Base-by-base conservation (phyloP, 2,329 filamentous ascomycete genomes). In the Aspergillus sclerotialis region DNA sequence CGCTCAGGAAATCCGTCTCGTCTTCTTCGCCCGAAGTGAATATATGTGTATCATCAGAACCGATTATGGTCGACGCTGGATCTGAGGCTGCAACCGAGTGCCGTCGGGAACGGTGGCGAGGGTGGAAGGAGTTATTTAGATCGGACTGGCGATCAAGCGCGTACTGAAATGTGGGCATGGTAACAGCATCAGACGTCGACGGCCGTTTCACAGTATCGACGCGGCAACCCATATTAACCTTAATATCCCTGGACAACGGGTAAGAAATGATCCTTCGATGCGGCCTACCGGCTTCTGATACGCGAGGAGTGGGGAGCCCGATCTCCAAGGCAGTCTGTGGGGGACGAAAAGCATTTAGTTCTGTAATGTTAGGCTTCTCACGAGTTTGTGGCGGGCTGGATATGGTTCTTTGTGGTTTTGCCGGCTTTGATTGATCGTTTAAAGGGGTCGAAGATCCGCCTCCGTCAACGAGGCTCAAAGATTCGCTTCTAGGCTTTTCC, bases 1-100 rank as follows among this genome's bases (percentile, higher is more conserved):
- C 77, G 45, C 74, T 79, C 46, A 75, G 69, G 42, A 74, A 67
- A 45, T 80, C 77, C 30, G 70, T 70, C 40, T 78, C 78, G 46
- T 78, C 74, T 44, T 78, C 76, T 40, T 79, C 75, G 18, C 69
- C 65, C 14, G 73, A 77, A 26, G 69, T 70, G 42, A 76, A 65
- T 18, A 70, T 65, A 36, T 72, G 69, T 42, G 70, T 70, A 46
- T 80, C 77, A 48, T 81, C 77, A 17, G 77, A 80, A 12, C 73
- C 76, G 33, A 76, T 65, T 27, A 75, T 62, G 33, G 73, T 76
- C 19, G 76, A 79, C 18, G 73, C 65, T 35, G 72, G 70, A 51
- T 80, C 76, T 14, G 76, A 80, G 35, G 68, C 66, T 27, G 73
- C 66, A 28, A 71, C 66, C 11, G 76, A 80, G 43, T 70, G 61